phyloP scores from a whole-genome alignment of 2,329 filamentous ascomycete species.

The Trichoderma asperellum region DNA sequence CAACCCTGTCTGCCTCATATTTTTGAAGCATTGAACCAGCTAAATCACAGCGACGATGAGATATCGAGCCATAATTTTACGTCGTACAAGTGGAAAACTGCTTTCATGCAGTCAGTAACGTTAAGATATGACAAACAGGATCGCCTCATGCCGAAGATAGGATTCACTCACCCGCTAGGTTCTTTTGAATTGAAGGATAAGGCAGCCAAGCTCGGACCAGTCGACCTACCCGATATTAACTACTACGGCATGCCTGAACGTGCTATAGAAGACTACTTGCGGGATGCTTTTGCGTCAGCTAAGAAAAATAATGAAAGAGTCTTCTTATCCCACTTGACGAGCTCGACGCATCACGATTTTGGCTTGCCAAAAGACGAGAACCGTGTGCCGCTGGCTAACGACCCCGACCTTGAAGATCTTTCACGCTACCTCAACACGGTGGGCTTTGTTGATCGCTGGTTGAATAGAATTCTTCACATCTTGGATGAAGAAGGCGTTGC shows the following conservation, averaged over 20 bases:
- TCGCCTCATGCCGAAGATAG: conserved; percentile 39
- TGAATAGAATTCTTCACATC: conserved; percentile 39
- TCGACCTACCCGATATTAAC: conserved; percentile 41
- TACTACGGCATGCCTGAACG: conserved; percentile 43
- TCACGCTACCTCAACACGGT: conserved; percentile 42
- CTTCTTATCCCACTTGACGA: conserved; percentile 44
- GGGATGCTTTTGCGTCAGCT: conserved; percentile 39
- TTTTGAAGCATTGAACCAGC: conserved; percentile 39
- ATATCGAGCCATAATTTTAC: conserved; percentile 33
- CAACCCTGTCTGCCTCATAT: conserved; percentile 51
- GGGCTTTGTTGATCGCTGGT: conserved; percentile 40
- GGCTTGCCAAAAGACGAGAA: conserved; percentile 31
- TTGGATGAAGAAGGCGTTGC: conserved; percentile 41
- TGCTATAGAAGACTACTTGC: conserved; percentile 41
- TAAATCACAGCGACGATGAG: conserved; percentile 30
- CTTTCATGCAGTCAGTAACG: conserved; percentile 43
- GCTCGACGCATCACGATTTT: conserved; percentile 44
- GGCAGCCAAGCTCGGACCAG: conserved; percentile 38
- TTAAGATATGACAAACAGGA: conserved; percentile 43
- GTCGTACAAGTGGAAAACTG: conserved; percentile 40
- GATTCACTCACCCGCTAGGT: conserved; percentile 37
- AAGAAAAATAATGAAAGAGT: conserved; percentile 40
- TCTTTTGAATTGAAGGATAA: conserved; percentile 40
- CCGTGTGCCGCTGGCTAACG: conserved; percentile 32
- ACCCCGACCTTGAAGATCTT: conserved; percentile 38